A percentile compares a stretch with the other conserved stretches of the same genome.
These are phyloP conservation scores for Hypomontagnella monticulosa DNA, from an alignment of 495 filamentous ascomycete species.

Conservation along the genomic window DNA sequence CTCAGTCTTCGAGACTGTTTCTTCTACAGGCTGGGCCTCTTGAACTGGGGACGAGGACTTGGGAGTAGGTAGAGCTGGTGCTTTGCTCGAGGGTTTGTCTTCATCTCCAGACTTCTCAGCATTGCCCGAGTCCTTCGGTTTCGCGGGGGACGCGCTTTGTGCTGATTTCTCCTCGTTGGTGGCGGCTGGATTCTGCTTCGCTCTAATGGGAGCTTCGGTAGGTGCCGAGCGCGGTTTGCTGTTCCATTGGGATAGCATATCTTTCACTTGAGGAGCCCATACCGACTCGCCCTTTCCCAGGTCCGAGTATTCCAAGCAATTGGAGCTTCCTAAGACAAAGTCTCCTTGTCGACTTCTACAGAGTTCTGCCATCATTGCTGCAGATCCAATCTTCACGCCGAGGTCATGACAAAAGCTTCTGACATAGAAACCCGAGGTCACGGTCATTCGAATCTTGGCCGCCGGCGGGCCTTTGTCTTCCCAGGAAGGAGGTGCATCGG, in stretches of 20 bases:
- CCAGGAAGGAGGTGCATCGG: constrained; percentile 51
- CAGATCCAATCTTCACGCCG: constrained; percentile 80
- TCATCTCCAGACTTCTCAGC: neutral
- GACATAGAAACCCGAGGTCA: constrained; percentile 97
- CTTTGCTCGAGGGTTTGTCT: neutral
- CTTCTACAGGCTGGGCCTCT: constrained; percentile 6
- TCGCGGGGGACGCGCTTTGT: neutral
- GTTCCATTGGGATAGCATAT: constrained; percentile 70
- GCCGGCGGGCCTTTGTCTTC: constrained; percentile 71
- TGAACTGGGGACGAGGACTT: constrained; percentile 15
- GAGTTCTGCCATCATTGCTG: constrained; percentile 87
- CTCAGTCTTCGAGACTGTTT: neutral
- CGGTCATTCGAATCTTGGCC: constrained; percentile 85
- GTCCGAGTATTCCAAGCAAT: constrained; percentile 85
- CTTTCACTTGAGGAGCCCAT: constrained; percentile 80
- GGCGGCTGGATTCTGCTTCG: constrained; percentile 19
- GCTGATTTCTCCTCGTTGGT: neutral
- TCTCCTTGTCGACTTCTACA: constrained; percentile 82
- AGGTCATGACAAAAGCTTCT: constrained; percentile 92
- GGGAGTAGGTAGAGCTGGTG: neutral
- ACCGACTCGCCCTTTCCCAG: constrained; percentile 79
- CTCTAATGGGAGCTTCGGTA: constrained; percentile 24
- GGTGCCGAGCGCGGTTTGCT: constrained; percentile 14
- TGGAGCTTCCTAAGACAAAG: constrained; percentile 70
- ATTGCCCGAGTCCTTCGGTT: neutral